Base-by-base conservation (phyloP, 2,329 filamentous ascomycete genomes). In the Davidsoniella virescens region DNA sequence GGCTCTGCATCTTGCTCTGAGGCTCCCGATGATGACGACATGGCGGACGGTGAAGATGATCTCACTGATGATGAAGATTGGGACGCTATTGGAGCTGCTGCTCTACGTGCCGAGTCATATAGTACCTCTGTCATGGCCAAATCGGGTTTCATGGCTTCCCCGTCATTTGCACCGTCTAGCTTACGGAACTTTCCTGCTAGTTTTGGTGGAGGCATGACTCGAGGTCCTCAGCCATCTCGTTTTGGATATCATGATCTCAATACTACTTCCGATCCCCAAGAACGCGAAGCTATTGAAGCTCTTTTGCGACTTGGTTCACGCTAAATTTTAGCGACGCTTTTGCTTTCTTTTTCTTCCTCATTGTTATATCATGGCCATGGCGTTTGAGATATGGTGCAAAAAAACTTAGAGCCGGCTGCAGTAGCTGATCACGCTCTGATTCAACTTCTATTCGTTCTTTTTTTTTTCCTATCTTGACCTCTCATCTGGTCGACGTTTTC, bases 11-110 rank as follows among this genome's bases (percentile, higher is more conserved):
- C 84, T 10, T 87, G 84, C 60, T 87, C 82, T 29, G 83, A 87
- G 58, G 82, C 81, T 16, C 75, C 76, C 40, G 77, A 80, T 50
- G 81, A 84, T 53, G 75, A 80, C 54, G 71, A 78, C 54, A 76
- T 80, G 68, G 79, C 80, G 58, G 82, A 86, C 57, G 83, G 93
- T 60, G 78, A 85, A 54, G 81, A 84, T 56, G 87, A 94, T 61
- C 76, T 85, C 53, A 96, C 92, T 20, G 92, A 96, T 62, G 87
- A 95, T 62, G 90, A 96, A 65, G 88, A 96, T 65, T 95, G 90
- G 88, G 86, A 84, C 44, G 79, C 84, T 48, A 83, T 94, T 55
- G 90, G 87, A 50, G 86, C 88, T 26, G 87, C 84, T 50, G 85
- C 86, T 56, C 74, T 95, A 57, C 80, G 88, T 56, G 75, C 76